Evolutionary conservation across 495 filamentous ascomycete genomes (phyloP).

Genomic region (Lasiosphaeria ovina): DNA sequence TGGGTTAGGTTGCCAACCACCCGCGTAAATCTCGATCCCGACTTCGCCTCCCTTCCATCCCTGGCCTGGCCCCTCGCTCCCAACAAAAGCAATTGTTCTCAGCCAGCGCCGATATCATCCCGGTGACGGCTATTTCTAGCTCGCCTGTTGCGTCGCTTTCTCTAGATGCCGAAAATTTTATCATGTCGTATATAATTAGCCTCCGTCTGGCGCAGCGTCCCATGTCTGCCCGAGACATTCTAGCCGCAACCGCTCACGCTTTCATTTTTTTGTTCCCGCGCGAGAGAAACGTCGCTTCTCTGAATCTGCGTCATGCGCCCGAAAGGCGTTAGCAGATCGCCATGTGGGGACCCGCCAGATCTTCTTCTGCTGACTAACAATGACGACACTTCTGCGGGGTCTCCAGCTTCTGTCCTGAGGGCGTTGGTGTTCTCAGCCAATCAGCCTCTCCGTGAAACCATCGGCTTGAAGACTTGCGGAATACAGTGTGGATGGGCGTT

Average conservation of each 20-base stretch:
- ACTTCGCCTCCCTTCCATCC: background rate
- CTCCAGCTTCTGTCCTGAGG: background rate
- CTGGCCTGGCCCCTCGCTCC: background rate
- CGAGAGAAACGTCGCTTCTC: background rate
- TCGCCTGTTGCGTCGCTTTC: background rate
- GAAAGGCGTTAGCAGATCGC: background rate
- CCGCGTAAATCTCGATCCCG: background rate
- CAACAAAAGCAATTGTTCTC: background rate
- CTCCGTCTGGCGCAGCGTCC: no score
- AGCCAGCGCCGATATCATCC: background rate
- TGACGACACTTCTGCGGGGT: conserved; percentile 1
- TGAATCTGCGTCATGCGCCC: background rate
- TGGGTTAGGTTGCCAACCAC: no score
- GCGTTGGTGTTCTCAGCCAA: background rate
- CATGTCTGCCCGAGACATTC: background rate
- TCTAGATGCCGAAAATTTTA: background rate
- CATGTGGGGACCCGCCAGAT: background rate
- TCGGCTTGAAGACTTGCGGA: no score
- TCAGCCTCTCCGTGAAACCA: no score
- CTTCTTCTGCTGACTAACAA: background rate
- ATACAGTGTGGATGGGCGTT: no score
- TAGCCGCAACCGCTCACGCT: background rate
- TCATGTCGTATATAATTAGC: background rate
- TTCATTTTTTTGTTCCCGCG: background rate
- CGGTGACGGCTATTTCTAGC: conserved; percentile 2